These are phyloP conservation scores for Planoprotostelium fungivorum DNA, from an alignment of 78 protist genomes.

Conservation along the genomic window DNA sequence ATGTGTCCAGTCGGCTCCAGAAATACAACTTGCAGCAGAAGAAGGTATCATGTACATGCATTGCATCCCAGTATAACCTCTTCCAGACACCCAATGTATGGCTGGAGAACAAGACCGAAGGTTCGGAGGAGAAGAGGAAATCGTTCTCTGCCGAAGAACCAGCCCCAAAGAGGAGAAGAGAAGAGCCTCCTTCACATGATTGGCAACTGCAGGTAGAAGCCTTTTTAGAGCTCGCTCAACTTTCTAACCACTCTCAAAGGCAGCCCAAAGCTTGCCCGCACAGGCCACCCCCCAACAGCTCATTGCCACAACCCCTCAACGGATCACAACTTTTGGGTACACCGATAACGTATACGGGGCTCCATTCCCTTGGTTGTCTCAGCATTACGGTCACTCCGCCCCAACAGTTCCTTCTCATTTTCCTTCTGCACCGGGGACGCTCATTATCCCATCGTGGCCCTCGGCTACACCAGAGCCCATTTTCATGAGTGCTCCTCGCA, in stretches of 20 bases:
- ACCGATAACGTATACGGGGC: not conserved
- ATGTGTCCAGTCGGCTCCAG: not conserved
- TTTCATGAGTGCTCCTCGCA: not conserved
- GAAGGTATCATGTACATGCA: too few relatives aligned
- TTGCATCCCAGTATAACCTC: not conserved
- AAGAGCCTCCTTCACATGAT: too few relatives aligned
- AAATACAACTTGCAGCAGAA: not conserved
- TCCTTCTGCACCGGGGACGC: not conserved
- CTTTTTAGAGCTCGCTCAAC: not conserved
- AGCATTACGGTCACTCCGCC: not conserved
- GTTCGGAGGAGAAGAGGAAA: not conserved
- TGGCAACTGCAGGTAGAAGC: too few relatives aligned
- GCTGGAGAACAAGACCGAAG: not conserved
- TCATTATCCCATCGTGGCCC: not conserved
- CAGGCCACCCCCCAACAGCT: too few relatives aligned
- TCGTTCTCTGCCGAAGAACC: not conserved
- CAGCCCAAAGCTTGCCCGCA: too few relatives aligned
- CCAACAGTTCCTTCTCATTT: not conserved
- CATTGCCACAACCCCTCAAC: not conserved
- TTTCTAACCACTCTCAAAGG: not conserved
- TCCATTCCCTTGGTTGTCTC: not conserved
- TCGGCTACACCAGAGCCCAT: not conserved
- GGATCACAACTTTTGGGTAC: not conserved
- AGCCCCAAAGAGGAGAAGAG: not conserved
- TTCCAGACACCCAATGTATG: not conserved